Base-by-base conservation (phyloP, 192 early-diverging fungal species). In the Coemansia sp. region DNA sequence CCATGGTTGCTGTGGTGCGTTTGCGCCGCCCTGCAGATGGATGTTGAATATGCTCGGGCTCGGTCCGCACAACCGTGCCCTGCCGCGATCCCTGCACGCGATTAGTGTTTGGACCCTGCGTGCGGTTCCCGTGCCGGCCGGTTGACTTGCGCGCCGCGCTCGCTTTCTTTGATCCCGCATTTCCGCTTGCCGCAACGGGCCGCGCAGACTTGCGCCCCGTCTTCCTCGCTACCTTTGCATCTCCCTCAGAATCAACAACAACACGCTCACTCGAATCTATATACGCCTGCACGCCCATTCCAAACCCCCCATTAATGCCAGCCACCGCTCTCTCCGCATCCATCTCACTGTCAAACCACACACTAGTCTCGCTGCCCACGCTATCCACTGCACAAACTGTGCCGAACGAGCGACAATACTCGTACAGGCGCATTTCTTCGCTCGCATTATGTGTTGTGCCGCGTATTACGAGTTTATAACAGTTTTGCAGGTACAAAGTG, bases 351-450 rank as follows among this genome's bases (percentile, higher is more conserved):
- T 61, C 52, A 13, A 74, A 47, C 72, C 72, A 74, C 8, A 68
- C 65, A 9, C 22, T 50, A 24, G 62, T 66, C 24, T n/a, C 39
- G 3, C 45, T 24, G 2, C 38, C 35, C 3, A 50, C 53, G 13
- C 53, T 12, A 18, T 37, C 32, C 20, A 74, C 22, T 14, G 35
- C 43, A 32, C 72, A 74, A 1, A 74, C 62, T 8, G 50, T 39
- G 20, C 72, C 72, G n/a, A 68, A 64, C 2, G 12, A 16, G 47
- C 63, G 64, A 55, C 66, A 62, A 19, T 62, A 61, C 49, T 39
- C 24, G 39, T 58, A 41, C 29, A 75, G 48, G 35, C 27, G 57
- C 45, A 23, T 51, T n/a, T 64, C 66, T 3, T 57, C 58, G 58
- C 18, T 48, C 1, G 16, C 37, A 12, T 1, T 39, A 1, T 14